These are phyloP conservation scores for Bipolaris zeicola DNA, from an alignment of 2,329 filamentous ascomycete species.

Conservation along the genomic window DNA sequence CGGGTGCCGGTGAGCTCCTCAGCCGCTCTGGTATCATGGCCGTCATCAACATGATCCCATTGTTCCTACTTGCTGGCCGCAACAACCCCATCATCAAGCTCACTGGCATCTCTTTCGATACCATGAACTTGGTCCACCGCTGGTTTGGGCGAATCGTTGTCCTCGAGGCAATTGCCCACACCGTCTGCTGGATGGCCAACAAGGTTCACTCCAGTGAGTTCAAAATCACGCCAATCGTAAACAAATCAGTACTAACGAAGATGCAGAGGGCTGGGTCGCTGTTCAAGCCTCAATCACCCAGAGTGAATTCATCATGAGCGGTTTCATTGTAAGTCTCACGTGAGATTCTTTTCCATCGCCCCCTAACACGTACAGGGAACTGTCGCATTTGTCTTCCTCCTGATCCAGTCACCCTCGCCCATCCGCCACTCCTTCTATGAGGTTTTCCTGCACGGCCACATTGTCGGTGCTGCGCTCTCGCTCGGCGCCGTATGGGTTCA, in stretches of 20 bases:
- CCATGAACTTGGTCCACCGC: constrained; percentile 79
- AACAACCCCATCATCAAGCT: constrained; percentile 79
- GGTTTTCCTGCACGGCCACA: constrained; percentile 75
- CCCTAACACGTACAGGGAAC: constrained; percentile 60
- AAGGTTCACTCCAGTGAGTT: constrained; percentile 49
- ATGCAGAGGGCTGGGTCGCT: constrained; percentile 57
- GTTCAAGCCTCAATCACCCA: constrained; percentile 49
- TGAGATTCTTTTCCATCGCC: constrained; percentile 65
- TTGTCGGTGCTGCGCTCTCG: constrained; percentile 64
- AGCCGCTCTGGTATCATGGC: constrained; percentile 73
- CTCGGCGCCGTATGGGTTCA: constrained; percentile 72
- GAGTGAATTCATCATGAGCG: constrained; percentile 61
- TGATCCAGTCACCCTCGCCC: constrained; percentile 71
- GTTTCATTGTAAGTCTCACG: constrained; percentile 63
- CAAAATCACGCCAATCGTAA: not conserved
- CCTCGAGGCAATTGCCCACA: constrained; percentile 71
- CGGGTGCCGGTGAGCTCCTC: constrained; percentile 69
- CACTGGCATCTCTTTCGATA: constrained; percentile 78
- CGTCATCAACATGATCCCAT: constrained; percentile 77
- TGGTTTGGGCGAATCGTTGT: constrained; percentile 80
- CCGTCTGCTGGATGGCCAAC: constrained; percentile 61
- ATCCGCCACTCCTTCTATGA: constrained; percentile 81
- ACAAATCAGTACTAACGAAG: constrained; percentile 18
- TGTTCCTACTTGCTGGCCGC: constrained; percentile 74
- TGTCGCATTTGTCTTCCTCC: constrained; percentile 65